phyloP scores from a whole-genome alignment of 805 yeast species.

The Teunomyces kruisii region DNA sequence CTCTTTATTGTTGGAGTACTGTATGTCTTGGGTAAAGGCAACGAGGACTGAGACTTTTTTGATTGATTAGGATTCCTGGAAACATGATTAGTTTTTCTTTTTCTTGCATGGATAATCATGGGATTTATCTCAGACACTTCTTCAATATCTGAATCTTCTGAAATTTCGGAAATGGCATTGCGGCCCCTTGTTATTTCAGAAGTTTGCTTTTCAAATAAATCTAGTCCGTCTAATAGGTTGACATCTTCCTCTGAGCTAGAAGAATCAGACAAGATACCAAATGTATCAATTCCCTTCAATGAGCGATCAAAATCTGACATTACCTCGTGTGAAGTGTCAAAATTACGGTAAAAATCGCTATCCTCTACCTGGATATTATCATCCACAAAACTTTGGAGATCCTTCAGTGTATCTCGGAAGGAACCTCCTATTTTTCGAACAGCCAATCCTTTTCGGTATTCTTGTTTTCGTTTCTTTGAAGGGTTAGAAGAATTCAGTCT shows the following conservation, averaged over 20 bases:
- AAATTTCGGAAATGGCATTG: background rate
- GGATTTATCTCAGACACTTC: constrained; percentile 13
- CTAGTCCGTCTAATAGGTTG: background rate
- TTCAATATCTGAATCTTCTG: background rate
- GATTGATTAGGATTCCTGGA: background rate
- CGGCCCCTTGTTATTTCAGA: background rate
- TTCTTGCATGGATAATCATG: constrained; percentile 12
- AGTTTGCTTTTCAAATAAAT: background rate
- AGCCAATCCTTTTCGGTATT: constrained; percentile 39
- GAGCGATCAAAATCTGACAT: constrained; percentile 9
- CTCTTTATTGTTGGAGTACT: background rate
- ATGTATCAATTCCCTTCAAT: constrained; percentile 6
- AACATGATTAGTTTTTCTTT: background rate
- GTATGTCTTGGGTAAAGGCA: background rate
- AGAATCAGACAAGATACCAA: constrained; percentile 10
- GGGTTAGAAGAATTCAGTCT: constrained; percentile 2
- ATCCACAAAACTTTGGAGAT: constrained; percentile 18
- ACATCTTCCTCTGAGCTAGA: constrained; percentile 6
- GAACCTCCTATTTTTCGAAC: constrained; percentile 22
- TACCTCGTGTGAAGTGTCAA: constrained; percentile 9
- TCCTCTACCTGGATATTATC: constrained; percentile 14
- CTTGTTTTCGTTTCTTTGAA: constrained; percentile 7
- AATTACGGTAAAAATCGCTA: constrained; percentile 3
- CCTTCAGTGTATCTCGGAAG: constrained; percentile 12
- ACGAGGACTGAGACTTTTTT: background rate